Evolutionary conservation across 768 basidiomycete genomes (phyloP).

Genomic region (Lentinus brumalis): DNA sequence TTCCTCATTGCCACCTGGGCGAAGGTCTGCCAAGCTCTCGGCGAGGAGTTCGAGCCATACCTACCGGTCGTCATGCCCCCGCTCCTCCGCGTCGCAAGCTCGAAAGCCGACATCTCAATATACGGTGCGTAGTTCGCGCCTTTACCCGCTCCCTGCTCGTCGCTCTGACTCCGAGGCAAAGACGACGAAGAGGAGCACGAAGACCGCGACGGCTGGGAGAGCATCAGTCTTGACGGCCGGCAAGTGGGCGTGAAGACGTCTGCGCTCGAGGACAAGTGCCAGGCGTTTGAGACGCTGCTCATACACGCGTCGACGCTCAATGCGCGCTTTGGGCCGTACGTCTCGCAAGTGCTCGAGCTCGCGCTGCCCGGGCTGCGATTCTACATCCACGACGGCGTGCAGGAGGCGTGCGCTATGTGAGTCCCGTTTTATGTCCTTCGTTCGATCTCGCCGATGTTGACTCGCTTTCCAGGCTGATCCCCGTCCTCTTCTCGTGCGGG

Average conservation of each 20-base stretch:
- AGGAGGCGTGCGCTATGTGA: conserved; percentile 77
- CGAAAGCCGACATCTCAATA: conserved; percentile 78
- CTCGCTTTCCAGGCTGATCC: conserved; percentile 56
- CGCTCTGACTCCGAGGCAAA: conserved; percentile 19
- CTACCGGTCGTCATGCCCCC: conserved; percentile 84
- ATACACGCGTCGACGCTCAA: conserved; percentile 76
- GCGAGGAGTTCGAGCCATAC: conserved; percentile 84
- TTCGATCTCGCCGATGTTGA: background rate
- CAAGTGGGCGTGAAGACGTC: conserved; percentile 78
- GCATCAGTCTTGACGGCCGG: conserved; percentile 75
- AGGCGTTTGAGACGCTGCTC: conserved; percentile 85
- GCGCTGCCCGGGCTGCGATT: conserved; percentile 71
- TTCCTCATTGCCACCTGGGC: conserved; percentile 89
- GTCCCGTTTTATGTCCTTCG: conserved; percentile 24
- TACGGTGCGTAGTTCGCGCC: conserved; percentile 49
- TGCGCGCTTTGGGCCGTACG: conserved; percentile 68
- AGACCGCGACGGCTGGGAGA: conserved; percentile 79
- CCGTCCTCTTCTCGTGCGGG: conserved; percentile 68
- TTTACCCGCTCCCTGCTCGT: background rate
- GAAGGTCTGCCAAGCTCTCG: conserved; percentile 84
- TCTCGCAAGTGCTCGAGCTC: conserved; percentile 70
- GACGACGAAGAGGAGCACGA: conserved; percentile 57
- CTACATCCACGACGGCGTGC: conserved; percentile 83
- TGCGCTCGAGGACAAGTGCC: conserved; percentile 83
- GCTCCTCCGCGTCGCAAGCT: conserved; percentile 69